Conservation (phyloP, 257 asterid species). For the Nicotiana sylvestris region DNA sequence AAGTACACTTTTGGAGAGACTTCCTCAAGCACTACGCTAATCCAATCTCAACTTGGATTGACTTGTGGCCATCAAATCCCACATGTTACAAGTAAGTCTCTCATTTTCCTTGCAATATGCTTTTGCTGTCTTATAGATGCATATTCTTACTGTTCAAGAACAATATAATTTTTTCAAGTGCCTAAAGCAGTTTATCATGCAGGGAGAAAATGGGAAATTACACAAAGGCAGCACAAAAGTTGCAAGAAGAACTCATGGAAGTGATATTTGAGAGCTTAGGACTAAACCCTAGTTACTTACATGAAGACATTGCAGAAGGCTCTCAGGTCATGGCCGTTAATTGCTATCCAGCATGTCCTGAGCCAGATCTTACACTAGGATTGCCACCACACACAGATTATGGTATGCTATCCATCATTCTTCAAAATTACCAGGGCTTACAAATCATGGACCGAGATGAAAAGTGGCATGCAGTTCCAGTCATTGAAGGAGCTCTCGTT, state of each 20-base stretch:
- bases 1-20: constrained; percentile 61
- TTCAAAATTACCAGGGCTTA: constrained; percentile 48
- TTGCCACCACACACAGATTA: constrained; percentile 65
- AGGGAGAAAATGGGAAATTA: constrained; percentile 57
- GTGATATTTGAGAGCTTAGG: constrained; percentile 51
- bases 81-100: constrained; percentile 46
- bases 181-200: constrained; percentile 8
- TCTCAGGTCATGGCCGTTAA: constrained; percentile 51
- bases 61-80: constrained; percentile 68
- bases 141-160: neutral
- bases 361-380: constrained; percentile 56
- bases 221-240: constrained; percentile 34
- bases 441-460: constrained; percentile 38
- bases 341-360: constrained; percentile 61
- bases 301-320: constrained; percentile 40
- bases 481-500: constrained; percentile 40
- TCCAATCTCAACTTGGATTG: constrained; percentile 62
- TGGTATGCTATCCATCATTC: constrained; percentile 40
- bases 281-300: constrained; percentile 38
- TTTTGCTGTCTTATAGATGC: neutral
- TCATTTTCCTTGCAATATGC: no score
- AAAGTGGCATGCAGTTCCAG: constrained; percentile 47
- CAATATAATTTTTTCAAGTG: neutral
- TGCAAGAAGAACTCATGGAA: constrained; percentile 39
- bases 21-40: constrained; percentile 61